A percentile compares a stretch with the other conserved stretches of the same genome.
These are phyloP conservation scores for Solanum bulbocastanum DNA, from an alignment of 257 asterid species.

Conservation along the genomic window DNA sequence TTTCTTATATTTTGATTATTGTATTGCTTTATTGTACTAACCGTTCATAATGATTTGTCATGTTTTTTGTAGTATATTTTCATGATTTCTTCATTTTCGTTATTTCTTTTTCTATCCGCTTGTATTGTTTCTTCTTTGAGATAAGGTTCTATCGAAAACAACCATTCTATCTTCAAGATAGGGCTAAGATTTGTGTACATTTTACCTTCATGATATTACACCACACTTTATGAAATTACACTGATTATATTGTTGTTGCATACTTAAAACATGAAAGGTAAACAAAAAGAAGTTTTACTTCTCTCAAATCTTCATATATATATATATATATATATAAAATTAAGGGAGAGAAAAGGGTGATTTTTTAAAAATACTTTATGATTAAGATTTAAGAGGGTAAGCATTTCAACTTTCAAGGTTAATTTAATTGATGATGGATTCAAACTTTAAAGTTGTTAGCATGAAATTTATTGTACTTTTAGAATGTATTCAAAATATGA, in stretches of 20 bases:
- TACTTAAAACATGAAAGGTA: neutral
- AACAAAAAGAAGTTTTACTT: neutral
- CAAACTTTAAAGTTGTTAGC: neutral
- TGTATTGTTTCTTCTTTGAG: neutral
- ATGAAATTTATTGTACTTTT: neutral
- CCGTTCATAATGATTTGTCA: neutral
- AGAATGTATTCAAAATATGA: neutral
- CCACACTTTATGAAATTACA: neutral
- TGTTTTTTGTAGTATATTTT: too few relatives aligned
- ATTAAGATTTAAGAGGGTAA: neutral
- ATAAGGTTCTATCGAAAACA: neutral
- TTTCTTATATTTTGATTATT: neutral
- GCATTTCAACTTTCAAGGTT: neutral
- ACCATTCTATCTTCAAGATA: neutral
- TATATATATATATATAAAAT: neutral
- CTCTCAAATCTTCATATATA: too few relatives aligned
- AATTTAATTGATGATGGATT: neutral
- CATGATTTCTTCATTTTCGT: neutral
- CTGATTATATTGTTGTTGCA: neutral
- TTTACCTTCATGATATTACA: neutral
- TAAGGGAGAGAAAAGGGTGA: neutral
- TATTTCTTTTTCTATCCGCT: neutral
- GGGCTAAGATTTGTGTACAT: neutral
- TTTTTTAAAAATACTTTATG: neutral
- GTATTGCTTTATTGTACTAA: neutral